Percentiles rank a stretch among this genome's conserved stretches.
Evolutionary conservation across 1,284 basidiomycete species (phyloP).

Genomic region (Leccinum fuscescens): DNA sequence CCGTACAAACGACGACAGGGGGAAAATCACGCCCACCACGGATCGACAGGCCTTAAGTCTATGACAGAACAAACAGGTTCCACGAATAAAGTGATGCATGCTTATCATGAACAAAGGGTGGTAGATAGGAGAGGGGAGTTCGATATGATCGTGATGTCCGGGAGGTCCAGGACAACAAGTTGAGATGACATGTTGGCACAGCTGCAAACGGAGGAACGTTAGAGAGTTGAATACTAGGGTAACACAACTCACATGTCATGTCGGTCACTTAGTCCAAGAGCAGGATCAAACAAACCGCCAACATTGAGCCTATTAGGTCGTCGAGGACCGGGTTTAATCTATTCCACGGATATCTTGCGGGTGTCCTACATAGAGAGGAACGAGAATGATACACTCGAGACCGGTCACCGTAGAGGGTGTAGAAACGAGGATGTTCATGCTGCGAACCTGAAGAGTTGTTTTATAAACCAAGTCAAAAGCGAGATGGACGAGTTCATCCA

Average conservation of each 20-base stretch:
- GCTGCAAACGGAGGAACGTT: conserved; percentile 48
- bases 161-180: too few species aligned
- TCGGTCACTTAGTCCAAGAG: conserved; percentile 86
- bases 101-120: conserved; percentile 97
- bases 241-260: conserved; percentile 78
- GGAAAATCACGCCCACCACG: conserved; percentile 53
- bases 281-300: conserved; percentile 94
- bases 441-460: too few species aligned
- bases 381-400: too few species aligned
- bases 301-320: conserved; percentile 87
- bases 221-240: background rate
- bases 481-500: too few species aligned
- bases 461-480: too few species aligned
- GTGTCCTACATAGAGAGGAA: too few species aligned
- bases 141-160: conserved; percentile 99
- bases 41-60: conserved; percentile 81
- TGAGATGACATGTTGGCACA: conserved; percentile 93
- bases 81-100: conserved; percentile 83
- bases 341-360: conserved; percentile 89
- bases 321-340: conserved; percentile 95
- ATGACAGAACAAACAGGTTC: conserved; percentile 96
- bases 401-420: too few species aligned
- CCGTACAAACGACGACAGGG: conserved; percentile 6
- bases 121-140: conserved; percentile 92
- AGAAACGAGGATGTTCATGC: too few species aligned